phyloP scores from a whole-genome alignment of 2,329 filamentous ascomycete species.

The Pyrenophora graminea region DNA sequence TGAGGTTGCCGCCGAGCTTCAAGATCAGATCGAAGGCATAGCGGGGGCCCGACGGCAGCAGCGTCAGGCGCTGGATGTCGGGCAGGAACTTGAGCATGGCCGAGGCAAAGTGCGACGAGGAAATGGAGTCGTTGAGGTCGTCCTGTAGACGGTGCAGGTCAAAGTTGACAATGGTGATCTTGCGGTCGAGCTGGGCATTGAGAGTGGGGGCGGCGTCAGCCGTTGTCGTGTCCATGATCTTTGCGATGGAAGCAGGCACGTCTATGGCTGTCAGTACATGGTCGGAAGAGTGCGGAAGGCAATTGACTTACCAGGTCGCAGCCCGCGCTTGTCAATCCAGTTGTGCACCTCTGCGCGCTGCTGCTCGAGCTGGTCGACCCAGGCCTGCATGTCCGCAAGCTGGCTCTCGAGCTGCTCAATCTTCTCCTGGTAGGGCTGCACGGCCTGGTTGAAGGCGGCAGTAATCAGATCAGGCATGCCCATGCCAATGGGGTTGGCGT shows the following conservation, averaged over 20 bases:
- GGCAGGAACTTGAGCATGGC: slow-evolving; percentile 61
- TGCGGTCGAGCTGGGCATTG: slow-evolving; percentile 61
- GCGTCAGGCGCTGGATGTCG: slow-evolving; percentile 56
- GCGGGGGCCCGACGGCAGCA: slow-evolving; percentile 53
- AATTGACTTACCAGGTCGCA: slow-evolving; percentile 53
- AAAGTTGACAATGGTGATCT: slow-evolving; percentile 62
- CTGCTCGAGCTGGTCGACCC: slow-evolving; percentile 56
- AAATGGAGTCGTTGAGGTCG: slow-evolving; percentile 59
- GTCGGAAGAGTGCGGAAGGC: neutral
- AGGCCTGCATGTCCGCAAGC: slow-evolving; percentile 55
- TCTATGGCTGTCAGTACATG: slow-evolving; percentile 44
- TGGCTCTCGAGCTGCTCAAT: slow-evolving; percentile 57
- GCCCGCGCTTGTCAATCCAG: slow-evolving; percentile 61
- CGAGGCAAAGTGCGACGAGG: slow-evolving; percentile 57
- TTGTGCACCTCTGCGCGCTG: slow-evolving; percentile 58
- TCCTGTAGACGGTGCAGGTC: slow-evolving; percentile 61
- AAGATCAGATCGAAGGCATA: slow-evolving; percentile 60
- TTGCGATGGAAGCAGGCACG: slow-evolving; percentile 57
- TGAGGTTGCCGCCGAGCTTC: slow-evolving; percentile 61
- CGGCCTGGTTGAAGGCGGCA: slow-evolving; percentile 58
- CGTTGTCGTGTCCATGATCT: slow-evolving; percentile 57
- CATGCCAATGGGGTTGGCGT: slow-evolving; percentile 39
- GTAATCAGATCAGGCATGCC: slow-evolving; percentile 57
- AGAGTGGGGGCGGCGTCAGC: slow-evolving; percentile 56
- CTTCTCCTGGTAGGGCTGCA: slow-evolving; percentile 58